These are phyloP conservation scores for Diaporthe vexans DNA, from an alignment of 2,329 filamentous ascomycete species.

Conservation along the genomic window DNA sequence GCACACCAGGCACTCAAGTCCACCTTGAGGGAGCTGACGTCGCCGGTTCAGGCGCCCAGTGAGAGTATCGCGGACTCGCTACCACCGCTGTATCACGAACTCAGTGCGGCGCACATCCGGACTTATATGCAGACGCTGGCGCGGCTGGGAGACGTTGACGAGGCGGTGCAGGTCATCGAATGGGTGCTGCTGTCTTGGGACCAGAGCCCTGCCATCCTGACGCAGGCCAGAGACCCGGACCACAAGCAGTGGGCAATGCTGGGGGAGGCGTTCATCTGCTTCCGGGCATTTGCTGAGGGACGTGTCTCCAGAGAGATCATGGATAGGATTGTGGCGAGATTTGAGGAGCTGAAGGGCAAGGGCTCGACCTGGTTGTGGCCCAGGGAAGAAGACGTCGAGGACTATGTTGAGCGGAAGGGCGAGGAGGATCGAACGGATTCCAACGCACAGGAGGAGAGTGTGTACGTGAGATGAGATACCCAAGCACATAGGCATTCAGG, in stretches of 20 bases:
- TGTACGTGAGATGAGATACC: background rate
- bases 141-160: conserved; percentile 69
- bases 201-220: conserved; percentile 48
- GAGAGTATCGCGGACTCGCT: conserved; percentile 36
- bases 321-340: conserved; percentile 48
- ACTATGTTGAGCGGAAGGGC: conserved; percentile 47
- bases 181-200: conserved; percentile 71
- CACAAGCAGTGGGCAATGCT: conserved; percentile 52
- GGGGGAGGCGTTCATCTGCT: conserved; percentile 51
- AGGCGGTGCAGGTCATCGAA: conserved; percentile 67
- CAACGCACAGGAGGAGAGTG: background rate
- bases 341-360: conserved; percentile 47
- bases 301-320: conserved; percentile 53
- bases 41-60: conserved; percentile 45
- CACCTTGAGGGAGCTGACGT: conserved; percentile 46
- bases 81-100: conserved; percentile 54
- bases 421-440: background rate
- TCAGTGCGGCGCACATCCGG: conserved; percentile 65
- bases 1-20: conserved; percentile 42
- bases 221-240: conserved; percentile 54
- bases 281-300: conserved; percentile 62
- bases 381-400: conserved; percentile 51
- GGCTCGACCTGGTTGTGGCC: conserved; percentile 55
- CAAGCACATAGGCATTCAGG: background rate
- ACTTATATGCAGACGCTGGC: conserved; percentile 75